A percentile compares a stretch with the other conserved stretches of the same genome.
Evolutionary conservation across 1,139 yeast genomes (phyloP).

Genomic region (Geotrichum bryndzae): DNA sequence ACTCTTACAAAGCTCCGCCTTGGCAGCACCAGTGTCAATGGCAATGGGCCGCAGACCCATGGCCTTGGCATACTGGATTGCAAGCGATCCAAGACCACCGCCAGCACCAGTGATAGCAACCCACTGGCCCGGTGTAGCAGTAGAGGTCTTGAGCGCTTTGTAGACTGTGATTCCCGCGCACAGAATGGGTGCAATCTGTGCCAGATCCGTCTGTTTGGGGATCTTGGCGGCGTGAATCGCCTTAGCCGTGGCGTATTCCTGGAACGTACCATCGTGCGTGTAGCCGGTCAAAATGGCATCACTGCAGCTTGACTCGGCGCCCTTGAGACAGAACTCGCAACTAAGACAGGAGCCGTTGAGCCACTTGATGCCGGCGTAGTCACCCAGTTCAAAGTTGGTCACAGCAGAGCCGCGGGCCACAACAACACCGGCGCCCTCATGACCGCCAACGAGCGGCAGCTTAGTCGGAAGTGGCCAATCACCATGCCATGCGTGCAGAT

Average conservation of each 20-base stretch:
- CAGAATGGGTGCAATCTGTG: slow-evolving; percentile 37
- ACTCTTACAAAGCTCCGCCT: slow-evolving; percentile 44
- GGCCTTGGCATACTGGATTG: slow-evolving; percentile 63
- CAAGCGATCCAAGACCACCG: slow-evolving; percentile 67
- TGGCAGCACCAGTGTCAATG: slow-evolving; percentile 59
- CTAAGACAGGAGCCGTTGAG: slow-evolving; percentile 64
- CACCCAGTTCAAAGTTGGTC: slow-evolving; percentile 66
- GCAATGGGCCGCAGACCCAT: slow-evolving; percentile 63
- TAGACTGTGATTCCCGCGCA: slow-evolving; percentile 63
- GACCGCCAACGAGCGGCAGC: slow-evolving; percentile 72
- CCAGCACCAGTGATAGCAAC: slow-evolving; percentile 66
- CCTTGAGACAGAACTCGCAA: slow-evolving; percentile 66
- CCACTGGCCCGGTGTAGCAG: slow-evolving; percentile 57
- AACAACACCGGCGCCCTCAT: slow-evolving; percentile 82
- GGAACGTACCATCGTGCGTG: slow-evolving; percentile 69
- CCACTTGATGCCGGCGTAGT: slow-evolving; percentile 68
- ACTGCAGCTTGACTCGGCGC: slow-evolving; percentile 61
- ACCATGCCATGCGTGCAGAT: slow-evolving; percentile 66
- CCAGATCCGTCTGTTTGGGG: slow-evolving; percentile 58
- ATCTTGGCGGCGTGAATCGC: slow-evolving; percentile 70
- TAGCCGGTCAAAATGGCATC: slow-evolving; percentile 59
- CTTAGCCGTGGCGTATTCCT: slow-evolving; percentile 68
- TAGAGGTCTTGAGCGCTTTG: slow-evolving; percentile 62
- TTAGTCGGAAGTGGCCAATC: slow-evolving; percentile 63
- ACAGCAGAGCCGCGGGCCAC: slow-evolving; percentile 66